Base-by-base conservation (phyloP, 352 stramenopile genomes). In the Phytophthora lateralis region DNA sequence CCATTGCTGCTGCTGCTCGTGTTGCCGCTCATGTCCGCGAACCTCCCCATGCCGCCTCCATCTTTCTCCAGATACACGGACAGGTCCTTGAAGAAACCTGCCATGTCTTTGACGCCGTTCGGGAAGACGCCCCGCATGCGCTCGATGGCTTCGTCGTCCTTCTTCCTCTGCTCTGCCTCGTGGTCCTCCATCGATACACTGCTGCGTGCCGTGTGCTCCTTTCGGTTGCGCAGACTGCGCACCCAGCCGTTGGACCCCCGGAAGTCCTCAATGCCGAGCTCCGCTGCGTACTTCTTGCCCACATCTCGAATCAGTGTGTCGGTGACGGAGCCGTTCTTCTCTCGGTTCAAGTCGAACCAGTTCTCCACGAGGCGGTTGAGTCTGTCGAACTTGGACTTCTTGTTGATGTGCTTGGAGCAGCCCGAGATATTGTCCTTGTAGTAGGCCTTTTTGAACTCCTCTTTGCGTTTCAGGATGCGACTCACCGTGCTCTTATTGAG, bases 331-430 rank as follows among this genome's bases (percentile, higher is more conserved):
- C 76, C 69, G 60, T 91, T 85, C 52, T 90, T 89, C 55, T 88
- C 81, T 38, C 80, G 78, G n/a, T 77, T 84, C 60, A 89, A 75
- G 58, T 93, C 84, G 64, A 90, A 93, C 84, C 84, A 93, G 55
- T 89, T 93, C 61, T 93, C 84, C 0, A 93, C 84, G 3, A 93
- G 73, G 1, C 78, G 66, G 39, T 93, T 93, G 49, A 93, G 80
- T 49, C 90, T 89, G 32, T 93, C 84, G 56, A 90, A 93, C 71
- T 91, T 91, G 60, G 84, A 93, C 63, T 91, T 93, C 55, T 93
- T 93, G 76, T 91, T 93, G 55, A 93, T 93, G 56, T 93, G 84
- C 66, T 93, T 93, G 51, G 84, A 91, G 45, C 80, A 80, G 29
- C 84, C 84, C 21, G 84, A 90, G 58, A 93, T 81, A 52, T 91